These are phyloP conservation scores for Trypanosoma boissoni DNA, from an alignment of 208 protist species.

Conservation along the genomic window DNA sequence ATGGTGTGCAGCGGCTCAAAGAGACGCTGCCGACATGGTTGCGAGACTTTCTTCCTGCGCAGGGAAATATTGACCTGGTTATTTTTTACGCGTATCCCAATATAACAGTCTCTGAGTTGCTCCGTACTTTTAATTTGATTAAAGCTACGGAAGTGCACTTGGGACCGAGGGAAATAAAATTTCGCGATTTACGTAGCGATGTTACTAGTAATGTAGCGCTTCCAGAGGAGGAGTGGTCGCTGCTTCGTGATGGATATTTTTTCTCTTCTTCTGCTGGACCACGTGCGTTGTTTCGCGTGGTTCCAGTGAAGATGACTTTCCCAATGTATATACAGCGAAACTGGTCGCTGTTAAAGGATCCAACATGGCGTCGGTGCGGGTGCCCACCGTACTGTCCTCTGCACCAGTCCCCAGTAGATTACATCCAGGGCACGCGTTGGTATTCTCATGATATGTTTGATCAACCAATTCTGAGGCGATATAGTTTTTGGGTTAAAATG, in stretches of 20 bases:
- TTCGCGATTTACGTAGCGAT: constrained; percentile 11
- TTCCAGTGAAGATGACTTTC: constrained; percentile 20
- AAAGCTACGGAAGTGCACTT: constrained; percentile 6
- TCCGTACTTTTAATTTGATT: constrained; percentile 5
- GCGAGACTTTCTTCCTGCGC: constrained; percentile 8
- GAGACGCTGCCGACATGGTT: constrained; percentile 23
- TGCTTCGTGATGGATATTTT: constrained; percentile 14
- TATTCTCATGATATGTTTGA: constrained; percentile 26
- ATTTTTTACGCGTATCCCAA: constrained; percentile 19
- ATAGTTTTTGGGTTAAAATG: constrained; percentile 27
- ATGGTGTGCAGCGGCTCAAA: constrained; percentile 14
- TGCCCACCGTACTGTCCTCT: constrained; percentile 19
- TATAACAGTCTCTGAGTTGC: constrained; percentile 9
- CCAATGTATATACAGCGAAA: constrained; percentile 19
- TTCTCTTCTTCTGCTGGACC: background rate
- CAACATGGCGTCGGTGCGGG: constrained; percentile 21
- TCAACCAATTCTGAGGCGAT: constrained; percentile 21
- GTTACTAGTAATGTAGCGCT: constrained; percentile 4
- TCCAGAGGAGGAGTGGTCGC: constrained; percentile 3
- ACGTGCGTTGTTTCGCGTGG: constrained; percentile 12
- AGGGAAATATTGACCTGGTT: constrained; percentile 21
- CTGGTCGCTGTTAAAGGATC: constrained; percentile 15
- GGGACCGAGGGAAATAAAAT: background rate
- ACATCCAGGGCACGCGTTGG: constrained; percentile 29
- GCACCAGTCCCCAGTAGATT: constrained; percentile 6